These are phyloP conservation scores for Torulaspora delbrueckii DNA, from an alignment of 805 yeast species.

Conservation along the genomic window DNA sequence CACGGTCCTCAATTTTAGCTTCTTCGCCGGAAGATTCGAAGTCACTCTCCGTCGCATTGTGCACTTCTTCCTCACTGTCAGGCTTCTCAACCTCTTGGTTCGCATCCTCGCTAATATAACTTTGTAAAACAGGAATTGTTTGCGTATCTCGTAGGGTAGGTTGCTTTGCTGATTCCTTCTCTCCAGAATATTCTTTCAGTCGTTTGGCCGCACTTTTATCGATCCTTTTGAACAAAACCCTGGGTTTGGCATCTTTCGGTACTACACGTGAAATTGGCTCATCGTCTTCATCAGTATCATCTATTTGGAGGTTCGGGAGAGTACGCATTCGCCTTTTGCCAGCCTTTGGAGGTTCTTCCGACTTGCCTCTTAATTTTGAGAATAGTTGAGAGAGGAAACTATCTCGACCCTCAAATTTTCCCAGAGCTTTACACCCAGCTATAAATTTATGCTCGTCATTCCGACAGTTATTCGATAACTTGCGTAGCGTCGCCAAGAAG, in stretches of 20 bases:
- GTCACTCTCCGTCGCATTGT: background rate
- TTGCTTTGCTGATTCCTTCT: background rate
- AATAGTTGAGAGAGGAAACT: constrained; percentile 13
- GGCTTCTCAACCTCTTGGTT: background rate
- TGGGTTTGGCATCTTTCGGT: background rate
- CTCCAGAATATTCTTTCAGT: constrained; percentile 17
- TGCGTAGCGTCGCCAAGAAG: constrained; percentile 20
- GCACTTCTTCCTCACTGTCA: constrained; percentile 1
- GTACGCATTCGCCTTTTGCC: background rate
- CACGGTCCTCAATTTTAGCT: constrained; percentile 25
- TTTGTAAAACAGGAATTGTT: constrained; percentile 1
- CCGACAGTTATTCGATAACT: constrained; percentile 16
- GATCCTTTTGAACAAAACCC: constrained; percentile 19
- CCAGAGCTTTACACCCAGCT: constrained; percentile 25
- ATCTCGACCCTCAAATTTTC: constrained; percentile 24
- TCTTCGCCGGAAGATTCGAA: constrained; percentile 2
- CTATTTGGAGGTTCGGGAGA: background rate
- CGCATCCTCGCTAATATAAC: background rate
- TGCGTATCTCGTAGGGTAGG: background rate
- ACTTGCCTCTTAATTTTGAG: background rate
- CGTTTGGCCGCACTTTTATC: constrained; percentile 20
- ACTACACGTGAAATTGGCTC: background rate
- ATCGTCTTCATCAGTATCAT: constrained; percentile 7
- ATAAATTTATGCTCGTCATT: constrained; percentile 17
- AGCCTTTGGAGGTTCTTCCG: background rate